These are phyloP conservation scores for Panaeolus papilionaceus DNA, from an alignment of 768 basidiomycete species.

Conservation along the genomic window DNA sequence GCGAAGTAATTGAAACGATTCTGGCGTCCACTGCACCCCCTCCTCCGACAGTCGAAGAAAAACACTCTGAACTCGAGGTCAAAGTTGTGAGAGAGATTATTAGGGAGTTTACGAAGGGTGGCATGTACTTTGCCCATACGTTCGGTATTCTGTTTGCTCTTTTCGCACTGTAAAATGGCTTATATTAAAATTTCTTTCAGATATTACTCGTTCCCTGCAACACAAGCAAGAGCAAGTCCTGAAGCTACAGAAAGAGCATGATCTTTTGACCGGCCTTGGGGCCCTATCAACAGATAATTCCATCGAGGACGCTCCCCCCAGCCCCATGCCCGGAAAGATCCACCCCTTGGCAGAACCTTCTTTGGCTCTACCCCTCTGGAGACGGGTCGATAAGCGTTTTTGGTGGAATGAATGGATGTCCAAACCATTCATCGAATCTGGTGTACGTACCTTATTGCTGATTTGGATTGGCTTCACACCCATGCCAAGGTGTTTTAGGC, in stretches of 20 bases:
- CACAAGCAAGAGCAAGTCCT: constrained; percentile 74
- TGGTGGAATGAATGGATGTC: constrained; percentile 97
- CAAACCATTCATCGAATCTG: constrained; percentile 86
- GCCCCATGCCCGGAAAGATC: constrained; percentile 39
- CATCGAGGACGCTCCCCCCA: constrained; percentile 24
- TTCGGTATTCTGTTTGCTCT: constrained; percentile 61
- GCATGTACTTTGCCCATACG: constrained; percentile 89
- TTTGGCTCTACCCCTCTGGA: constrained; percentile 86
- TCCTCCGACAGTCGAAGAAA: constrained; percentile 68
- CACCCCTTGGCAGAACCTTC: constrained; percentile 74
- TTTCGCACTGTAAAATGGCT: not conserved
- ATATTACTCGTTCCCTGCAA: constrained; percentile 84
- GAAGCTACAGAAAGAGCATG: constrained; percentile 62
- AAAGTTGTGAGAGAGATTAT: constrained; percentile 85
- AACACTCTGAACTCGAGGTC: constrained; percentile 76
- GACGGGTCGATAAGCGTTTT: constrained; percentile 86
- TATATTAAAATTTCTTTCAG: constrained; percentile 41
- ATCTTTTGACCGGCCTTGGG: constrained; percentile 65
- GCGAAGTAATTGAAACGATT: constrained; percentile 61
- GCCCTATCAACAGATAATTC: constrained; percentile 43
- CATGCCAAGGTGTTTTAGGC: constrained; percentile 47
- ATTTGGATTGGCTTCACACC: constrained; percentile 7
- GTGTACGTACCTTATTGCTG: constrained; percentile 52
- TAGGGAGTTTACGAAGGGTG: constrained; percentile 79
- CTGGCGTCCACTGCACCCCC: constrained; percentile 66